phyloP scores from a whole-genome alignment of 768 basidiomycete species.

The Panellus pusillus region DNA sequence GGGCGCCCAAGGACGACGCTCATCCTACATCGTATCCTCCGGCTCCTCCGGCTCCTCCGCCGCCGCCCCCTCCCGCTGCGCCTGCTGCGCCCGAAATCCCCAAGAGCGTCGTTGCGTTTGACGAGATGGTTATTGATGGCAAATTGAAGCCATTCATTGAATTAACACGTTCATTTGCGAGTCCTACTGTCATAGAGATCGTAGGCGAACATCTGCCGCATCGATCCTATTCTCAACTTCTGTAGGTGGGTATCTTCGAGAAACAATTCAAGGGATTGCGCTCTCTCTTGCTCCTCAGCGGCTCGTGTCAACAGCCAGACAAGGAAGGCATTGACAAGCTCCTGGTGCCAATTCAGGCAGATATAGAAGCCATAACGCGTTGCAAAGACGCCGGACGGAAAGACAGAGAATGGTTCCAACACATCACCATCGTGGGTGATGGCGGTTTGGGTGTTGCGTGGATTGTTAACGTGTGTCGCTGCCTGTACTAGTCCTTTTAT shows the following conservation, averaged over 20 bases:
- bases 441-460: conserved; percentile 83
- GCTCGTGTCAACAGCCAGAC: conserved; percentile 79
- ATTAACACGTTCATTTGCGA: conserved; percentile 70
- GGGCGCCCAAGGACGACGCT: conserved; percentile 11
- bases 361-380: conserved; percentile 75
- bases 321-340: conserved; percentile 55
- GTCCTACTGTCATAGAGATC: conserved; percentile 71
- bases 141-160: conserved; percentile 74
- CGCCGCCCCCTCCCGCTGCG: conserved; percentile 36
- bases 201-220: conserved; percentile 43
- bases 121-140: conserved; percentile 69
- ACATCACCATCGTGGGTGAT: conserved; percentile 80
- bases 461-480: conserved; percentile 72
- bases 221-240: neutral
- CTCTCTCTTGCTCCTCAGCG: conserved; percentile 64
- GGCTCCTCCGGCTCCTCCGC: conserved; percentile 35
- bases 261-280: conserved; percentile 68
- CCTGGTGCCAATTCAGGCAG: conserved; percentile 65
- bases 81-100: conserved; percentile 42
- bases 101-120: conserved; percentile 67
- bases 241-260: conserved; percentile 67
- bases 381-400: conserved; percentile 80
- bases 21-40: conserved; percentile 27
- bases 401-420: conserved; percentile 80
- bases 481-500: neutral